Base-by-base conservation (phyloP, 306 rosid species). In the Cicer pinnatifidum region DNA sequence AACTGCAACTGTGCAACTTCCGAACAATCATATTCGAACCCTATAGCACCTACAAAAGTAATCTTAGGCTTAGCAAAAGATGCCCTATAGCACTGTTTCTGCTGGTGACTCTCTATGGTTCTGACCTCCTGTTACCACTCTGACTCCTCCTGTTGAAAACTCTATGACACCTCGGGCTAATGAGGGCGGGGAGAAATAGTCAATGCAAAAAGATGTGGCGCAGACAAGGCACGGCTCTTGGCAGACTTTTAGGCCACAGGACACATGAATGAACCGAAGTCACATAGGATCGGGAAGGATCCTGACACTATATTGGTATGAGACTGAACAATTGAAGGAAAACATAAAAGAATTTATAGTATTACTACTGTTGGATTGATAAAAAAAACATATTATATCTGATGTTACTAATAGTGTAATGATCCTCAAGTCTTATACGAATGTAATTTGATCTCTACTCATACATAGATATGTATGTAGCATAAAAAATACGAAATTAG, bases 41-140 rank as follows among this genome's bases (percentile, higher is more conserved):
- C 17, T 73, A 47, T 11, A 46, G 47, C 69, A 33, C 46, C 28
- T 13, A 45, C 47, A 57, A n/a, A 56, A 70, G 51, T 68, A 23
- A 23, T 47, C 28, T 63, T 63, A 8, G 13, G 28, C 28, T 63
- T 63, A 8, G 13, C 73, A 68, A 33, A 68, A 10, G 45, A 48
- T 19, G 17, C 37, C 56, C 39, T 66, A 19, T n/a, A n/a, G n/a
- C 33, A 23, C 33, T 23, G 33, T 23, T 23, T 23, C 33, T 28
- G 28, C 41, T 57, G 64, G 40, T 23, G 64, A 23, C 40, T 5
- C 40, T 5, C 62, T 56, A n/a, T 23, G 64, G 12, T 57, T 57
- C 16, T 1, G 11, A 11, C 37, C 60, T 53, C 28, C 10, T 17
- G 23, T 19, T 53, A 53, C 60, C 6, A 17, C 33, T 54, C 33